Evolutionary conservation across 2,329 filamentous ascomycete genomes (phyloP).

Genomic region (Lecanicillium sp.): DNA sequence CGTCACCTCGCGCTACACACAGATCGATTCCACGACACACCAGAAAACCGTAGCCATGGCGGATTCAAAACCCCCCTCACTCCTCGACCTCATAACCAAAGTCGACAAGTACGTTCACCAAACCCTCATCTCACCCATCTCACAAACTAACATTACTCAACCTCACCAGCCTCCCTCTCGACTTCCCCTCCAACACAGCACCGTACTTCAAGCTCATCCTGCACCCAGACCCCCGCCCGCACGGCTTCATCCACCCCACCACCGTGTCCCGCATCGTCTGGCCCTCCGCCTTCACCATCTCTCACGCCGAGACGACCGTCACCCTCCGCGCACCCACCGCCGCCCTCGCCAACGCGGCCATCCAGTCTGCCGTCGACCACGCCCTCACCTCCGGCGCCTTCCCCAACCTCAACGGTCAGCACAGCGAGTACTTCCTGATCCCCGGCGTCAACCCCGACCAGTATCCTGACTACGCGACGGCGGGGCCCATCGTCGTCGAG

Average conservation of each 20-base stretch:
- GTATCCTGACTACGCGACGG: constrained; percentile 15
- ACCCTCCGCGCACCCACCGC: constrained; percentile 24
- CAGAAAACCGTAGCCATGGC: no score
- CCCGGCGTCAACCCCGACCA: constrained; percentile 26
- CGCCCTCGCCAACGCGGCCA: constrained; percentile 30
- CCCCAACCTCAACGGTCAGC: constrained; percentile 30
- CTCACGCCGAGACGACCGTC: constrained; percentile 27
- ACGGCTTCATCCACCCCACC: constrained; percentile 44
- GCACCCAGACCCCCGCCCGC: constrained; percentile 37
- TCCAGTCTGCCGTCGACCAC: constrained; percentile 32
- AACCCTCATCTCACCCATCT: neutral
- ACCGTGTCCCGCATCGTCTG: constrained; percentile 43
- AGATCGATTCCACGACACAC: no score
- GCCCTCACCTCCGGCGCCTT: constrained; percentile 28
- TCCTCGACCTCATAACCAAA: constrained; percentile 17
- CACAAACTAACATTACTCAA: constrained; percentile 11
- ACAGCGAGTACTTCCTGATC: constrained; percentile 39
- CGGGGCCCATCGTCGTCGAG: constrained; percentile 43
- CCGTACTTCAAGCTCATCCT: constrained; percentile 42
- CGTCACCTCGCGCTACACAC: no score
- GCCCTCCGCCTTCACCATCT: constrained; percentile 33
- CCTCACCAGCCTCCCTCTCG: constrained; percentile 38
- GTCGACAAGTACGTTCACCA: constrained; percentile 33
- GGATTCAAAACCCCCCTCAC: neutral
- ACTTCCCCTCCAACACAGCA: constrained; percentile 30